Evolutionary conservation across 164 flowering plant species (phyloP), one percentile per base, ranked within the genome.

Genomic region (Cinnamomum chago): DNA sequence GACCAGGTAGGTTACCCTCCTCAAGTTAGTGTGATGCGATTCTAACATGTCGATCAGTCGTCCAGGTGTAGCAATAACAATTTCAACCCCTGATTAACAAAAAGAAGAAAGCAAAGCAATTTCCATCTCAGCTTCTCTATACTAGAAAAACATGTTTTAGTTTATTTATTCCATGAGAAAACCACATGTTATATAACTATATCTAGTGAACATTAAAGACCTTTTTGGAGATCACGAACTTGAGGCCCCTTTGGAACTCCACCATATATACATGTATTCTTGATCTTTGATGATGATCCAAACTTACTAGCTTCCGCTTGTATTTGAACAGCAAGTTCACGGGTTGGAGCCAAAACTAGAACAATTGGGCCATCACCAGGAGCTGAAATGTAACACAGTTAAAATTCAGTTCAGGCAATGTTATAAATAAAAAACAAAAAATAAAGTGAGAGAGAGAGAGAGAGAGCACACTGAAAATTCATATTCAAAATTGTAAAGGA

Each of bases 161-260:
- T 30, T 30, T 30, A 30, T 30, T 30, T 30, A 30, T 30, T 30
- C 35, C 35, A 30, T 30, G 35, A 30, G 35, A 30, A 30, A 30
- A 30, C 35, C 35, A 30, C 35, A 30, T 30, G 35, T 30, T 30
- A 30, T 5, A 30, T 72, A 58, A 78, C 77, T 79, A 74, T 67
- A 67, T 40, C 47, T 40, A 9, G 10, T 40, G 35, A 40, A 40
- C 47, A 40, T 76, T 77, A 81, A 77, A 83, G 82, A 94, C 99
- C 99, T 87, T 90, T 94, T 83, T 96, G 97, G 70, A 96, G 97
- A 85, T 96, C 98, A 80, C 98, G 97, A 76, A 96, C 97, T 86
- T 96, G 99, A 79, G 99, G 99, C 72, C 99, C 99, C 83, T 96
- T 96, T 65, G 98, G 98, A 78, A 96, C 99, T 73, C 99, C 98